Base-by-base conservation (phyloP, 495 filamentous ascomycete species). In the Apiosordaria backusii region DNA sequence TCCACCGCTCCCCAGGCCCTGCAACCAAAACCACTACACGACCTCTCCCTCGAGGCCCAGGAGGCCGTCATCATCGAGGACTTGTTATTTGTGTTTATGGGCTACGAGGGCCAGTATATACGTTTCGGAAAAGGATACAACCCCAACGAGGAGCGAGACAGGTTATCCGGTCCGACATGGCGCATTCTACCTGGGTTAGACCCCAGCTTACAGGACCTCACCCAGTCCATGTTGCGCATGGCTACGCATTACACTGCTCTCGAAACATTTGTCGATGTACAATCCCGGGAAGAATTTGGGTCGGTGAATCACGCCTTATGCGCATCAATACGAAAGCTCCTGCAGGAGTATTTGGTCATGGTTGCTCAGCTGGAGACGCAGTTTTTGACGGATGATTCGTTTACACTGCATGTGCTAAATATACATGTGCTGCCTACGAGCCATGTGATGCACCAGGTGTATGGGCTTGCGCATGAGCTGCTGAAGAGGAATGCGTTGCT, bases 51-150 rank as follows among this genome's bases (percentile, higher is more conserved):
- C 22, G 89, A 95, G 65, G 86, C 82, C 7, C 95, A 99, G 74
- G 95, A 99, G 77, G 84, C 85, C 13, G 90, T 87, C 3, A 89
- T 98, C 13, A 78, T 98, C 60, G 93, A 97, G 68, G 95, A 99
- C 71, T 78, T 99, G 22, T 76, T 97, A 40, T 97, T 92, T 75
- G 92, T 96, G 3, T 94, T 97, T 69, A 97, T 98, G 94, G 95
- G 95, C n/a, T 96, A 92, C 67, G 95, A 99, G 78, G 95, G 95
- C 26, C 92, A 96, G 75, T 97, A 97, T 75, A 90, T 98, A 69
- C 92, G 93, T 65, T 98, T 92, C 70, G 82, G 83, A 50, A 87
- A 87, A 63, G 84, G 86, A 2, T 97, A 97, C 76, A 89, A 97
- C 66, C 92, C 95, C 0, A 76, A 83, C 5, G 83, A 87, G 15